A percentile compares a stretch with the other conserved stretches of the same genome.
Conservation (phyloP, 169 alveolate genomes). For the Plasmodium knowlesi region DNA sequence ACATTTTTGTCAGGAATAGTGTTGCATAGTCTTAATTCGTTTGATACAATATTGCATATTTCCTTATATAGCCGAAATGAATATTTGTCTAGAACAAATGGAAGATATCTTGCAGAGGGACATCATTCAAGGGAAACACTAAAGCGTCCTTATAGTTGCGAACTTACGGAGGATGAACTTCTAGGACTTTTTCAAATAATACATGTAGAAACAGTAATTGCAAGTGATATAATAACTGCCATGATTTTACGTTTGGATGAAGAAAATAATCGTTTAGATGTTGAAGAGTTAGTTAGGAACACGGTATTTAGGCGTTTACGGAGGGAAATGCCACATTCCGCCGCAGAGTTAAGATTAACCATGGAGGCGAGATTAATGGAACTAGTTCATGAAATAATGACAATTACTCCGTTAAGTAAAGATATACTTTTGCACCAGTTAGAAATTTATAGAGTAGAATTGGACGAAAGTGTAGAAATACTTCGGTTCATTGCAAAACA, state of each 20-base stretch:
- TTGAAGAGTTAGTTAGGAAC: not conserved
- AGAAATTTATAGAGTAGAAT: not conserved
- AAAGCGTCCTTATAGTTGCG: constrained; percentile 1
- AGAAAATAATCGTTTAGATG: not conserved
- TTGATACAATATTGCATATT: not conserved
- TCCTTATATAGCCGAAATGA: not conserved
- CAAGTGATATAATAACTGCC: not conserved
- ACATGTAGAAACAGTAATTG: not conserved
- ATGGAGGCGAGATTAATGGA: not conserved
- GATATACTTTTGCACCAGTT: not conserved
- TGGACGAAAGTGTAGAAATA: not conserved
- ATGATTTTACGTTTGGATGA: not conserved
- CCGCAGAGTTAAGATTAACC: not conserved
- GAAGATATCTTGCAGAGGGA: not conserved
- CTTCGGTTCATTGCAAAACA: not conserved
- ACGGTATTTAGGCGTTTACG: not conserved
- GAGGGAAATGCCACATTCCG: not conserved
- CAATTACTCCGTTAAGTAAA: not conserved
- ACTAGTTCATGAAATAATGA: not conserved
- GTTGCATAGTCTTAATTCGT: not conserved
- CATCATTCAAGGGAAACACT: not conserved
- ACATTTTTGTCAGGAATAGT: not conserved
- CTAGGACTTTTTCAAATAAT: not conserved
- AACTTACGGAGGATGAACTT: not conserved
- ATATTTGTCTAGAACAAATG: not conserved